Percentiles rank a stretch among this genome's conserved stretches.
phyloP scores from a whole-genome alignment of 257 asterid species.

The Solanum arcanum region DNA sequence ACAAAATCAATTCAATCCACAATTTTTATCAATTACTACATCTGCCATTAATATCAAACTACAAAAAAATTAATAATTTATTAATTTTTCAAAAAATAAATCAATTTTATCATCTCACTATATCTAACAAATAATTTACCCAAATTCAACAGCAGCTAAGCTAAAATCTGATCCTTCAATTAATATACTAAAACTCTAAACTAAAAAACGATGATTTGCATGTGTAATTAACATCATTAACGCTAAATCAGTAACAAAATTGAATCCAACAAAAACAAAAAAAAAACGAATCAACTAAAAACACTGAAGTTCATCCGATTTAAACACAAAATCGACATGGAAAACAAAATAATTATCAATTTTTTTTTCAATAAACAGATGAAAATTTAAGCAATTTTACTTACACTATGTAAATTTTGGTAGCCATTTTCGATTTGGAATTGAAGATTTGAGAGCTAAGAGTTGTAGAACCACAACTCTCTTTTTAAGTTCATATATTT shows the following conservation, averaged over 20 bases:
- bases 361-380: neutral
- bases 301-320: neutral
- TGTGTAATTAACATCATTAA: neutral
- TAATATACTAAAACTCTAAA: neutral
- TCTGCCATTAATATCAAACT: neutral
- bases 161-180: neutral
- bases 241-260: neutral
- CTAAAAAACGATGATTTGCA: neutral
- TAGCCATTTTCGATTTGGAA: slow-evolving; percentile 32
- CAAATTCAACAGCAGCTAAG: neutral
- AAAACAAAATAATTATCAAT: neutral
- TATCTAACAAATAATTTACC: neutral
- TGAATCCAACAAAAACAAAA: neutral
- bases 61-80: too few relatives aligned
- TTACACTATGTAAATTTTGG: slow-evolving; percentile 66
- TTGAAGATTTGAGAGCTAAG: neutral
- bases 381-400: neutral
- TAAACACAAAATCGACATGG: neutral
- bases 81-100: neutral
- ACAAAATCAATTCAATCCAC: neutral
- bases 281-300: neutral
- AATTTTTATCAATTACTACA: neutral
- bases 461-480: neutral
- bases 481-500: neutral
- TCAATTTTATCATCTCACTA: neutral